A percentile compares a stretch with the other conserved stretches of the same genome.
These are phyloP conservation scores for Crotalaria pallida DNA, from an alignment of 306 rosid species.

Conservation along the genomic window DNA sequence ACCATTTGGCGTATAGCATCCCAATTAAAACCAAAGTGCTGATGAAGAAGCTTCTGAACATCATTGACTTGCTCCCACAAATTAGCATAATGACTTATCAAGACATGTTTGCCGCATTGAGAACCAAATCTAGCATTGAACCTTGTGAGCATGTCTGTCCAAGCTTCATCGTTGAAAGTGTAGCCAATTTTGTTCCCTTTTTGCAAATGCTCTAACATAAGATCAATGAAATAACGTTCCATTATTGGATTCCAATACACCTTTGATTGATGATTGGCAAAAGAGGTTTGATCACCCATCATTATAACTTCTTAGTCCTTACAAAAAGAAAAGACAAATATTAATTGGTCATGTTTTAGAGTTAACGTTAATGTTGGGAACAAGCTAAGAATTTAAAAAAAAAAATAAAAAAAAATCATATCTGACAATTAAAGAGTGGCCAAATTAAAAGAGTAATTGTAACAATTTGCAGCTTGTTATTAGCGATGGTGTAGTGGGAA, in stretches of 20 bases:
- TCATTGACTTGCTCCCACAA: conserved; percentile 84
- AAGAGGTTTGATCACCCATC: conserved; percentile 45
- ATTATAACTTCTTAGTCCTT: conserved; percentile 4
- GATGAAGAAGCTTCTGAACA: conserved; percentile 53
- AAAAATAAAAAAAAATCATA: background rate
- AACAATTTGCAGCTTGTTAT: conserved; percentile 19
- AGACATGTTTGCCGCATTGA: conserved; percentile 65
- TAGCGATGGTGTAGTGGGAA: no score
- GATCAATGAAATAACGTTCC: conserved; percentile 68
- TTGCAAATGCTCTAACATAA: conserved; percentile 71
- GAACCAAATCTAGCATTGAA: conserved; percentile 61
- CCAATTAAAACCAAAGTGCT: conserved; percentile 74
- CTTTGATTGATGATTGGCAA: conserved; percentile 53
- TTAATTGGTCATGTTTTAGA: background rate
- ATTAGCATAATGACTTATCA: conserved; percentile 63
- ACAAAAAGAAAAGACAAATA: conserved; percentile 11
- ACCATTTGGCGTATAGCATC: conserved; percentile 64
- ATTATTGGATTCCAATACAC: conserved; percentile 64
- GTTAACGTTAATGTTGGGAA: background rate
- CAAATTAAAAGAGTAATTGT: background rate
- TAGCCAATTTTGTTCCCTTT: conserved; percentile 62
- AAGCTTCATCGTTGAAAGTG: conserved; percentile 68
- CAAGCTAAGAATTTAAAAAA: no score
- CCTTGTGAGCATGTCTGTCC: conserved; percentile 64
- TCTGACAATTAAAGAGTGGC: background rate